phyloP scores from a whole-genome alignment of 116 monocot genomes.

The Cymodocea nodosa region DNA sequence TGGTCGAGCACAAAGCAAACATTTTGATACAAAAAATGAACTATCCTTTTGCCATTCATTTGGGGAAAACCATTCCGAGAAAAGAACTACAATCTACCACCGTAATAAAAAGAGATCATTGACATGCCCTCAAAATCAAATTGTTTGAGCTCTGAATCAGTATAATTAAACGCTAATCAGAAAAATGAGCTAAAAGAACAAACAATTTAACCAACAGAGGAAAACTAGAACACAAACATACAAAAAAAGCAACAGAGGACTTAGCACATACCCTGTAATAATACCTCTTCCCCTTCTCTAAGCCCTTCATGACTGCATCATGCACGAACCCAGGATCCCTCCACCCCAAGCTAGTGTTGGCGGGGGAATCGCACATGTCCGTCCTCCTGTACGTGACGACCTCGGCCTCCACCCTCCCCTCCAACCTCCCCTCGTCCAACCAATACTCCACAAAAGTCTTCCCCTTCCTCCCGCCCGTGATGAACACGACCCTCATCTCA shows the following conservation, averaged over 20 bases:
- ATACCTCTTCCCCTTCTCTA: conserved; percentile 61
- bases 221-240: neutral
- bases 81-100: too few species aligned
- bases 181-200: too few species aligned
- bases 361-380: conserved; percentile 87
- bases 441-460: conserved; percentile 51
- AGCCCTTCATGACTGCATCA: conserved; percentile 65
- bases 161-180: too few species aligned
- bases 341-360: conserved; percentile 73
- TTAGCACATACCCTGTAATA: conserved; percentile 54
- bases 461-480: conserved; percentile 40
- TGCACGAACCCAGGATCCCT: conserved; percentile 88
- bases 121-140: too few species aligned
- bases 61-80: too few species aligned
- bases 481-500: conserved; percentile 91
- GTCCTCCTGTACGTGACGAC: conserved; percentile 47
- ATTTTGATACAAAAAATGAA: too few species aligned
- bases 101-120: too few species aligned
- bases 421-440: conserved; percentile 20
- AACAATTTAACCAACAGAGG: too few species aligned
- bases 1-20: too few species aligned
- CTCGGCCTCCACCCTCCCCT: conserved; percentile 29
- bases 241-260: neutral
- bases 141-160: too few species aligned
- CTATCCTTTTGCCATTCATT: too few species aligned